These are phyloP conservation scores for Melanogaster broomeanus DNA, from an alignment of 768 basidiomycete species.

Conservation along the genomic window DNA sequence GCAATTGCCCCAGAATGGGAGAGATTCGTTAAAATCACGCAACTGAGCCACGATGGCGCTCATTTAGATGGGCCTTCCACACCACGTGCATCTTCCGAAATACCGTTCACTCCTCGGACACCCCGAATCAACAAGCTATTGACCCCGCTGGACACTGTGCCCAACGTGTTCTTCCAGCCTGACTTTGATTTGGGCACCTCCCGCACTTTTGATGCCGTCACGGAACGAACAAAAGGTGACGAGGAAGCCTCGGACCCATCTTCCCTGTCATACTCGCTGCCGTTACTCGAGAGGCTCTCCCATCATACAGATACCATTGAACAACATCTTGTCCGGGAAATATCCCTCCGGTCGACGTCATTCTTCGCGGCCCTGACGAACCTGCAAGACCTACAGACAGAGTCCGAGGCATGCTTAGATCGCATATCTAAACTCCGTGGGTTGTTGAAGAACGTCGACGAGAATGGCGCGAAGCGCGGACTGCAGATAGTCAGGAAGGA, in stretches of 20 bases:
- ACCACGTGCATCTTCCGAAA: slow-evolving; percentile 3
- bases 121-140: slow-evolving; percentile 46
- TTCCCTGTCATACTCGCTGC: slow-evolving; percentile 64
- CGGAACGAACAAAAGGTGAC: slow-evolving; percentile 50
- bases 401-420: slow-evolving; percentile 79
- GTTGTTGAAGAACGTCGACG: slow-evolving; percentile 75
- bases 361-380: slow-evolving; percentile 98
- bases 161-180: slow-evolving; percentile 76
- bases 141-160: slow-evolving; percentile 75
- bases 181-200: slow-evolving; percentile 84
- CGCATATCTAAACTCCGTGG: slow-evolving; percentile 73
- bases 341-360: slow-evolving; percentile 84
- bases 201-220: slow-evolving; percentile 73
- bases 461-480: slow-evolving; percentile 75
- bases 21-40: slow-evolving; percentile 54
- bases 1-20: slow-evolving; percentile 79
- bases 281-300: slow-evolving; percentile 86
- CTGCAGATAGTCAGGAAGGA: slow-evolving; percentile 72
- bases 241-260: slow-evolving; percentile 53
- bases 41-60: slow-evolving; percentile 35
- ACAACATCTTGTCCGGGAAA: slow-evolving; percentile 91
- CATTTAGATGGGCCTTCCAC: slow-evolving; percentile 21
- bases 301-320: slow-evolving; percentile 93
- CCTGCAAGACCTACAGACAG: slow-evolving; percentile 87
- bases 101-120: slow-evolving; percentile 25